Conservation (phyloP, 805 yeast species). For the Ogataea nakhonphanomensis region DNA sequence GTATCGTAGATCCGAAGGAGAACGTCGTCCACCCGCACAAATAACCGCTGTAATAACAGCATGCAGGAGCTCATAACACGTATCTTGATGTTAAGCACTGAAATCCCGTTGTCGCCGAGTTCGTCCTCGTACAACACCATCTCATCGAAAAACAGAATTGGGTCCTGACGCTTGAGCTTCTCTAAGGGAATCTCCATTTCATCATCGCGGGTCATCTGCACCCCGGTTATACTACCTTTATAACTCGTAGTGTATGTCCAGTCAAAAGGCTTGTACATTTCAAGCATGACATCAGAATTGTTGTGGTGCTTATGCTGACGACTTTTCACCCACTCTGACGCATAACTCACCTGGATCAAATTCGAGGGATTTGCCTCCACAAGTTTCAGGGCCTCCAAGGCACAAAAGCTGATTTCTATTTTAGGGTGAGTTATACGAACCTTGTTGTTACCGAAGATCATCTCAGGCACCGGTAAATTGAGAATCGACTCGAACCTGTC, state of each 20-base stretch:
- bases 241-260: slow-evolving; percentile 93
- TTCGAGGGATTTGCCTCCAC: slow-evolving; percentile 47
- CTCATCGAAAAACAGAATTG: slow-evolving; percentile 86
- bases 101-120: slow-evolving; percentile 91
- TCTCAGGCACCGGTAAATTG: slow-evolving; percentile 88
- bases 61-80: slow-evolving; percentile 86
- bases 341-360: slow-evolving; percentile 72
- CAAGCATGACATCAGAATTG: slow-evolving; percentile 39
- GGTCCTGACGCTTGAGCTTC: slow-evolving; percentile 66
- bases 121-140: slow-evolving; percentile 91
- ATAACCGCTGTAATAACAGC: slow-evolving; percentile 70
- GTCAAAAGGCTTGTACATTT: slow-evolving; percentile 80
- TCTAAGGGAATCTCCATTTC: slow-evolving; percentile 58
- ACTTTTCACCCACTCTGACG: slow-evolving; percentile 71
- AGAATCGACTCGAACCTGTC: slow-evolving; percentile 60
- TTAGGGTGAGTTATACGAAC: slow-evolving; percentile 40
- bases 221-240: slow-evolving; percentile 49
- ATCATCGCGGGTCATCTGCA: slow-evolving; percentile 26
- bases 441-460: slow-evolving; percentile 88
- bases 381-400: slow-evolving; percentile 66
- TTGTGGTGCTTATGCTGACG: slow-evolving; percentile 34
- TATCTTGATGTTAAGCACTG: slow-evolving; percentile 71
- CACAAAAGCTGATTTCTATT: slow-evolving; percentile 58
- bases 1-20: slow-evolving; percentile 81
- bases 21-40: slow-evolving; percentile 87